A percentile compares a stretch with the other conserved stretches of the same genome.
Evolutionary conservation across 2,329 filamentous ascomycete genomes (phyloP).

Genomic region (Claviceps sp.): DNA sequence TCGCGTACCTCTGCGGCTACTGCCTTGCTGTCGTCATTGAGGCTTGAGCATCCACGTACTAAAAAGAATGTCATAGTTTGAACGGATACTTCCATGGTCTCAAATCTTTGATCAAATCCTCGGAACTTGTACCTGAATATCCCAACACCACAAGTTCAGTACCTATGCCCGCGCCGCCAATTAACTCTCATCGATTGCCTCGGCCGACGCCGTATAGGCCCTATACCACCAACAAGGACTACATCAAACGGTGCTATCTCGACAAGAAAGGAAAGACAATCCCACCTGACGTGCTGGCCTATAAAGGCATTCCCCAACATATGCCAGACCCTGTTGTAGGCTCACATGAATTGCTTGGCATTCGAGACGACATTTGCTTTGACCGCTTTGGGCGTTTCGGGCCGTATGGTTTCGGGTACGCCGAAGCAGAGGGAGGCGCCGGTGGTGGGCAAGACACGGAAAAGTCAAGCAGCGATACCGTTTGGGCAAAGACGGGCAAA

Average conservation of each 20-base stretch:
- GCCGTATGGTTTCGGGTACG: conserved; percentile 78
- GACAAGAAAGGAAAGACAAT: conserved; percentile 43
- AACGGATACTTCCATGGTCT: conserved; percentile 71
- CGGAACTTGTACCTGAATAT: conserved; percentile 60
- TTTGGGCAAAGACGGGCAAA: conserved; percentile 42
- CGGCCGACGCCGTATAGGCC: conserved; percentile 47
- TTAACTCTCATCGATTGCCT: conserved; percentile 23
- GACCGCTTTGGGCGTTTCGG: conserved; percentile 76
- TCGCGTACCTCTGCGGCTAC: background rate
- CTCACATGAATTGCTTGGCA: conserved; percentile 59
- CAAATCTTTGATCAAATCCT: conserved; percentile 49
- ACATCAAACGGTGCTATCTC: conserved; percentile 49
- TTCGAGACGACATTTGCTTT: conserved; percentile 72
- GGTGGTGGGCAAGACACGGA: conserved; percentile 63
- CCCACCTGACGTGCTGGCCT: conserved; percentile 52
- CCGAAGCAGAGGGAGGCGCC: conserved; percentile 54
- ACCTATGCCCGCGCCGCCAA: conserved; percentile 20
- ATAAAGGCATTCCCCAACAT: conserved; percentile 57
- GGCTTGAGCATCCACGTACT: background rate
- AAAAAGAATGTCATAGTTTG: conserved; percentile 38
- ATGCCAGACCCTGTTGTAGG: conserved; percentile 69
- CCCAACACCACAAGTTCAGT: conserved; percentile 32
- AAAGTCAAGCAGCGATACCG: conserved; percentile 47
- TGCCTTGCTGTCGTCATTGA: background rate
- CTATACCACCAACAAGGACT: conserved; percentile 44